Base-by-base conservation (phyloP, 1,139 yeast genomes). In the Candida pseudocylindracea region DNA sequence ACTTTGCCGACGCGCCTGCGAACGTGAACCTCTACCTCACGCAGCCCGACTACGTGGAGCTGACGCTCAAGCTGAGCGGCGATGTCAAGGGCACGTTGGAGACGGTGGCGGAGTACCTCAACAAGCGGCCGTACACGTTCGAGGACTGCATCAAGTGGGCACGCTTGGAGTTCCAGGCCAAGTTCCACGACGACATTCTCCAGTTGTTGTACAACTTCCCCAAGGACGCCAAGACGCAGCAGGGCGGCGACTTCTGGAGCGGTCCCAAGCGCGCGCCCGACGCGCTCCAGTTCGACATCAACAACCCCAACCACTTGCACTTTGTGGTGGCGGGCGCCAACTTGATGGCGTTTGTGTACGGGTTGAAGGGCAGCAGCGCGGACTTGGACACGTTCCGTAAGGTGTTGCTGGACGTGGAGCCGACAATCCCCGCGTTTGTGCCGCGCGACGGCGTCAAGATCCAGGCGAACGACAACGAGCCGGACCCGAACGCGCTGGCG, bases 111-210 rank as follows among this genome's bases (percentile, higher is more conserved):
- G 64, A 65, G 32, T 75, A 76, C 41, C 65, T 88, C 45, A 67
- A 67, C 39, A 64, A 76, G 38, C 76, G 92, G 49, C 98, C 99
- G 12, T 67, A 78, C 43, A 68, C 72, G 8, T 91, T 85, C 50
- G 95, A 85, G 43, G 93, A 88, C 46, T 88, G 98, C 57, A 72
- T 88, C 45, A 69, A 64, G 45, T 88, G 99, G 99, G 94, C 96
- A 1, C 72, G 96, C 53, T 42, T 64, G 26, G 85, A 83, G 54
- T 88, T 88, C 49, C 94, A 85, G 55, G 60, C 59, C 44, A 80
- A 80, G 53, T 88, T 63, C 60, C 70, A 67, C 45, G 72, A 83
- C 46, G 96, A 88, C 37, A 83, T 85, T 41, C 62, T 72, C 46
- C 99, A 88, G 57, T 63, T 88, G 43, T 63, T 91, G 42, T 88